A percentile compares a stretch with the other conserved stretches of the same genome.
Conservation (phyloP, 495 filamentous ascomycete genomes). For the Extremus antarcticus region DNA sequence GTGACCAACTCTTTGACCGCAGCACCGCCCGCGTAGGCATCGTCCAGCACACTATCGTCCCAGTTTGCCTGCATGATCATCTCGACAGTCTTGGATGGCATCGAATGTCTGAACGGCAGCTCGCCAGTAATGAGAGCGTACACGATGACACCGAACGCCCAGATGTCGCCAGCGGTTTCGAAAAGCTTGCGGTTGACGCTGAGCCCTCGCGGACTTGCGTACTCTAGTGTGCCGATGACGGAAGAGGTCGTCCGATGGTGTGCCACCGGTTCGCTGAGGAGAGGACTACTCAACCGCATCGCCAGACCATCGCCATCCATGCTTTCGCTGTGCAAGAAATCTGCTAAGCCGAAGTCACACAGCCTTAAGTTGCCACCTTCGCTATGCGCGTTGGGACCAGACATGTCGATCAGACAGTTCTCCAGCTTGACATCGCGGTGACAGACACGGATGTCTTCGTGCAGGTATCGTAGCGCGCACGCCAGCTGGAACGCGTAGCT, state of each 20-base stretch:
- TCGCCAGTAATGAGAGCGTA: conserved; percentile 54
- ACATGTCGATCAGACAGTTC: conserved; percentile 59
- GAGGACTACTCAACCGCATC: not conserved
- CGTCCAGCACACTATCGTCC: conserved; percentile 39
- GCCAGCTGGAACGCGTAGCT: conserved; percentile 60
- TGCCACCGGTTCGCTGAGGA: not conserved
- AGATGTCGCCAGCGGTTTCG: conserved; percentile 53
- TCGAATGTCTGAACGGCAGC: conserved; percentile 54
- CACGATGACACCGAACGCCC: conserved; percentile 61
- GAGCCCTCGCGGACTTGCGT: conserved; percentile 53
- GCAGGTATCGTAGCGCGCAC: conserved; percentile 58
- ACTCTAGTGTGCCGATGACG: conserved; percentile 55
- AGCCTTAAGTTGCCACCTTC: conserved; percentile 53
- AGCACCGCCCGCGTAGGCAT: conserved; percentile 17
- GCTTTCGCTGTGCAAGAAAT: conserved; percentile 51
- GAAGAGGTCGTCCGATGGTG: conserved; percentile 31
- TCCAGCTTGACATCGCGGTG: conserved; percentile 71
- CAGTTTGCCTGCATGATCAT: conserved; percentile 55
- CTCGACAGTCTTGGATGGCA: conserved; percentile 47
- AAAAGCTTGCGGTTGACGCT: conserved; percentile 33
- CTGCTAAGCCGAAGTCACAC: conserved; percentile 68
- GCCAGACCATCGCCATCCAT: conserved; percentile 7
- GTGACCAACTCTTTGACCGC: conserved; percentile 28
- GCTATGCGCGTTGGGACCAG: conserved; percentile 33
- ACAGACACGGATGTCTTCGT: conserved; percentile 60